Percentiles rank a stretch among this genome's conserved stretches.
Conservation (phyloP, 148 eudicot genomes). For the Diospyros kaki region DNA sequence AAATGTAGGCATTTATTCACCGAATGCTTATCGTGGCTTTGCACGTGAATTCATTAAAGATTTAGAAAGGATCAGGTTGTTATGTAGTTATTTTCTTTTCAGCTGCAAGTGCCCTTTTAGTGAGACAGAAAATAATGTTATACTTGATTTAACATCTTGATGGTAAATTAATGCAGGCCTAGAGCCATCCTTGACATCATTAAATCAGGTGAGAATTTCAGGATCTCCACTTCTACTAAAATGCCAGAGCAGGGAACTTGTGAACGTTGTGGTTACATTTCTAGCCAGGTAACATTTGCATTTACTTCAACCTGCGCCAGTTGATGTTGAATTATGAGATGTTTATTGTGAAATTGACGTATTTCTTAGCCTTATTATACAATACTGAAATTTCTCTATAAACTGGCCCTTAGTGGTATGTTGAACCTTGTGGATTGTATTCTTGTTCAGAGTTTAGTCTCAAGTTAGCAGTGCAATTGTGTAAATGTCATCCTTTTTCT, state of each 20-base stretch:
- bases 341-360: neutral
- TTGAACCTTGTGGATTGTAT: neutral
- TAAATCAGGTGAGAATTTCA: slow-evolving; percentile 88
- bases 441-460: too few species aligned
- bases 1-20: slow-evolving; percentile 87
- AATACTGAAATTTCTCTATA: neutral
- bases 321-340: neutral
- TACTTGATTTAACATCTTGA: slow-evolving; percentile 9
- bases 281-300: slow-evolving; percentile 20
- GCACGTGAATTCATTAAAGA: slow-evolving; percentile 97
- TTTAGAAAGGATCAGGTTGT: slow-evolving; percentile 89
- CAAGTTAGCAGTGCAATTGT: too few species aligned
- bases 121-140: neutral
- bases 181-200: slow-evolving; percentile 95
- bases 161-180: slow-evolving; percentile 47
- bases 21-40: slow-evolving; percentile 99
- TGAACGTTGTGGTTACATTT: slow-evolving; percentile 46
- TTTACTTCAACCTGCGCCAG: neutral
- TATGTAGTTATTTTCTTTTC: neutral
- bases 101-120: neutral
- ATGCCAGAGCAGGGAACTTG: slow-evolving; percentile 99
- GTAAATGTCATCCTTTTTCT: too few species aligned
- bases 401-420: neutral
- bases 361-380: neutral
- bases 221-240: slow-evolving; percentile 87